Base-by-base conservation (phyloP, 192 early-diverging fungal species). In the Coemansia sp. region DNA sequence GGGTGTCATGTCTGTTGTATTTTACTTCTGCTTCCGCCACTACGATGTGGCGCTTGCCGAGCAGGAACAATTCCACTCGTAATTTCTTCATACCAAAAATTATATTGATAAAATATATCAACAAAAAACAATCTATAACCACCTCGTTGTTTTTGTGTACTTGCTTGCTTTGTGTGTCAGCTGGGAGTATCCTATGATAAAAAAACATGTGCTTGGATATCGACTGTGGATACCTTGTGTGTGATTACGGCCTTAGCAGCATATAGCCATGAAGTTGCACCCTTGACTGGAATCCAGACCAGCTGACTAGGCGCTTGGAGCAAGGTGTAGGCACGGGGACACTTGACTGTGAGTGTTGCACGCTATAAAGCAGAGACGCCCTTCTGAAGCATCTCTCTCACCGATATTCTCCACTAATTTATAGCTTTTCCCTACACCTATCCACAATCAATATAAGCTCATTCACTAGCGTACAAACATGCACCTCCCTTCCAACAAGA, bases 21-120 rank as follows among this genome's bases (percentile, higher is more conserved):
- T 88, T 62, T 87, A 72, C 62, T 69, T 81, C 46, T 74, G 66
- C 55, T 87, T 87, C 68, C 77, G 73, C 66, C 78, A 87, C 67
- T 74, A 86, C 44, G 85, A 88, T 38, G 53, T 66, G 15, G 61
- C 70, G 36, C 49, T 66, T 24, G 74, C 68, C 39, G 64, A 76
- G 43, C 64, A 72, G 70, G 70, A 71, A 18, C 69, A 68, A 47
- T 73, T 61, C 55, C 27, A 62, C 8, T 62, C 50, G 34, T 71
- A 44, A 55, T 22, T 24, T 33, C 29, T 65, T 65, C 46, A 8
- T n/a, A n/a, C 8, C 24, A 49, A 20, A 43, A 38, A 22, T 1
- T 20, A 27, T 18, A 38, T 13, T 52, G 36, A 31, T 18, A 31
- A 29, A 8, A 2, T 65, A 47, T 7, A 24, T 20, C 18, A n/a